A percentile compares a stretch with the other conserved stretches of the same genome.
phyloP scores from a whole-genome alignment of 169 alveolate genomes.

The Babesia caballi region DNA sequence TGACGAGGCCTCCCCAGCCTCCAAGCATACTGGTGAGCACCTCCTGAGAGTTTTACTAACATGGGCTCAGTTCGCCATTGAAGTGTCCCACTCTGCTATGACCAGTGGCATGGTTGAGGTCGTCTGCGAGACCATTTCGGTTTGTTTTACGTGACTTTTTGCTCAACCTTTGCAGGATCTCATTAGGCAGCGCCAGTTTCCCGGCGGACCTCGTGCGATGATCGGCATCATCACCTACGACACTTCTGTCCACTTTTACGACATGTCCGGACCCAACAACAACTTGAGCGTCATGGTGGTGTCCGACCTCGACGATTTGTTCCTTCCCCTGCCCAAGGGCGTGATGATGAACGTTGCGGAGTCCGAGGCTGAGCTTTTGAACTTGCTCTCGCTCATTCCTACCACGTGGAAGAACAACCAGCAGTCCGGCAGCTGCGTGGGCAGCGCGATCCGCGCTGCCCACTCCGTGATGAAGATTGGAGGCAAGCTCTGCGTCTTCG shows the following conservation, averaged over 20 bases:
- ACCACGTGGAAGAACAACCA: conserved; percentile 81
- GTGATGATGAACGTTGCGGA: conserved; percentile 84
- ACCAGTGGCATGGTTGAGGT: conserved; percentile 87
- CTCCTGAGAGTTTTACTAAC: neutral
- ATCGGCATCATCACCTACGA: conserved; percentile 95
- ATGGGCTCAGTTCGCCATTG: conserved; percentile 75
- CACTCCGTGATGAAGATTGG: conserved; percentile 89
- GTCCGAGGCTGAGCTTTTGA: conserved; percentile 75
- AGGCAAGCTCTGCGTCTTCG: conserved; percentile 87
- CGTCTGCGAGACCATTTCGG: conserved; percentile 83
- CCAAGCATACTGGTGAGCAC: conserved; percentile 86
- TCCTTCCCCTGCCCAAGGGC: conserved; percentile 91
- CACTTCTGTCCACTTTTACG: conserved; percentile 91
- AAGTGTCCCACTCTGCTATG: conserved; percentile 88
- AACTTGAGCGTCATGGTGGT: conserved; percentile 90
- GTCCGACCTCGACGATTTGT: conserved; percentile 88
- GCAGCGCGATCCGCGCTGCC: conserved; percentile 90
- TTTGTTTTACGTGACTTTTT: conserved; percentile 49
- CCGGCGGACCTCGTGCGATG: conserved; percentile 83
- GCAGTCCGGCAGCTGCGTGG: conserved; percentile 81
- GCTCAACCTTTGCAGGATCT: conserved; percentile 21
- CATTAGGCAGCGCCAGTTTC: conserved; percentile 25
- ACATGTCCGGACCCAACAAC: conserved; percentile 76
- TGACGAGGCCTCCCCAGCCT: conserved; percentile 95
- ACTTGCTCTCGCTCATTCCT: conserved; percentile 70